phyloP scores from a whole-genome alignment of 169 alveolate species.

The Plasmodium inui region DNA sequence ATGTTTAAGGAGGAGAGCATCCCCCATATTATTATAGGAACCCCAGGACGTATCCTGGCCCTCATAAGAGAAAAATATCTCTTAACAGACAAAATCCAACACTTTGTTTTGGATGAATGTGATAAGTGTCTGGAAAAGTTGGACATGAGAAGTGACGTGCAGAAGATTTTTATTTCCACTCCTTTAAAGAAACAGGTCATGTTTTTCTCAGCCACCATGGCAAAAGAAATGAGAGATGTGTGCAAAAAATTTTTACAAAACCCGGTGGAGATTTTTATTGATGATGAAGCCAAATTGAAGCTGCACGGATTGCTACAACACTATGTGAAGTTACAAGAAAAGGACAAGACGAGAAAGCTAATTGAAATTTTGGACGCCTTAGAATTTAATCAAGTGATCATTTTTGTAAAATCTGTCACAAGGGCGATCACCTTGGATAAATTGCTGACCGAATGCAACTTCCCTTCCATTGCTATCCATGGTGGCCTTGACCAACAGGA shows the following conservation, averaged over 20 bases:
- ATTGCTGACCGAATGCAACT: slow-evolving; percentile 96
- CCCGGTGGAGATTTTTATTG: slow-evolving; percentile 98
- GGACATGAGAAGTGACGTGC: slow-evolving; percentile 99
- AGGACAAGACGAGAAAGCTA: slow-evolving; percentile 96
- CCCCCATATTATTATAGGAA: slow-evolving; percentile 99
- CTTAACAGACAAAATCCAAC: slow-evolving; percentile 93
- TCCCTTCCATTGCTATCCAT: slow-evolving; percentile 99
- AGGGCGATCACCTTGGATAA: slow-evolving; percentile 97
- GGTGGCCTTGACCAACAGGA: slow-evolving; percentile 90
- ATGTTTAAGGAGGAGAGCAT: slow-evolving; percentile 94
- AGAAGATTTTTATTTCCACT: slow-evolving; percentile 96
- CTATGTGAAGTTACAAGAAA: slow-evolving; percentile 97
- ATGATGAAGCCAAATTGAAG: slow-evolving; percentile 98
- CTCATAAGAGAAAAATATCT: slow-evolving; percentile 94
- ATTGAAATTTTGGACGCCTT: slow-evolving; percentile 97
- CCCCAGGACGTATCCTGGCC: slow-evolving; percentile 99
- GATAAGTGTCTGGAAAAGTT: slow-evolving; percentile 98
- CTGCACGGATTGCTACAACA: slow-evolving; percentile 99
- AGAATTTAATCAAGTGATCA: slow-evolving; percentile 98
- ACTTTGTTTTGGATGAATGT: slow-evolving; percentile 99
- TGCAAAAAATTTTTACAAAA: slow-evolving; percentile 98
- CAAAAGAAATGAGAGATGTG: slow-evolving; percentile 95
- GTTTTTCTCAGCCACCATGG: slow-evolving; percentile 99
- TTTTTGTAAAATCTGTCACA: slow-evolving; percentile 96
- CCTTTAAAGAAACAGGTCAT: slow-evolving; percentile 98